Evolutionary conservation across 1,284 basidiomycete species (phyloP).

Genomic region (Chalciporus sp.): DNA sequence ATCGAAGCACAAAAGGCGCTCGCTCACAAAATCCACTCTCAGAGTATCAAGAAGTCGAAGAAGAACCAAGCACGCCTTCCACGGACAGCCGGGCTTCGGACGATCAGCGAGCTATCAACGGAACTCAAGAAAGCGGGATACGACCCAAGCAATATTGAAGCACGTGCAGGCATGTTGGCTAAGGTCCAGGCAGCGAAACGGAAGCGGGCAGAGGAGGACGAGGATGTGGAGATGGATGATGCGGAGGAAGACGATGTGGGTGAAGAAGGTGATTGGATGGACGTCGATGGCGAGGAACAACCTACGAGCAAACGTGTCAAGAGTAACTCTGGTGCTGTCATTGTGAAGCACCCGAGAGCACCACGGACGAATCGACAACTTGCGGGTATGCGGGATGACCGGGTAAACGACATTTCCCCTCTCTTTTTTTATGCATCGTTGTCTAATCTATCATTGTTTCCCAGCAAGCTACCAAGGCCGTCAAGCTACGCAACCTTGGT

Average conservation of each 20-base stretch:
- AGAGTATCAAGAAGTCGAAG: slow-evolving; percentile 82
- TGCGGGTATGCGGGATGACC: slow-evolving; percentile 78
- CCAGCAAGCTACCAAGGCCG: slow-evolving; percentile 79
- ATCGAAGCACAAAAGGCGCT: slow-evolving; percentile 67
- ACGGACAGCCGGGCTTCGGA: slow-evolving; percentile 84
- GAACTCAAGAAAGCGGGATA: slow-evolving; percentile 86
- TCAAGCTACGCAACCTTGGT: slow-evolving; percentile 80
- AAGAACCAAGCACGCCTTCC: slow-evolving; percentile 87
- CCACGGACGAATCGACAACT: slow-evolving; percentile 75
- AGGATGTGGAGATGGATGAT: slow-evolving; percentile 56
- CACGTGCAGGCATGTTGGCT: slow-evolving; percentile 83
- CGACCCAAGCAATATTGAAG: slow-evolving; percentile 87
- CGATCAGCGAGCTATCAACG: slow-evolving; percentile 83
- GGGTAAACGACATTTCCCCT: slow-evolving; percentile 46
- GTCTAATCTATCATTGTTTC: neutral
- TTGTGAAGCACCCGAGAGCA: slow-evolving; percentile 51
- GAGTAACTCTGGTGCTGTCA: slow-evolving; percentile 60
- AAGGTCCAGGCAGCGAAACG: slow-evolving; percentile 75
- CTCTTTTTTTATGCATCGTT: neutral
- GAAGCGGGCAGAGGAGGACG: slow-evolving; percentile 62
- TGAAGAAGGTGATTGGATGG: slow-evolving; percentile 58
- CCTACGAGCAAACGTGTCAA: slow-evolving; percentile 61
- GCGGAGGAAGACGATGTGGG: slow-evolving; percentile 47
- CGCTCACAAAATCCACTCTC: slow-evolving; percentile 77
- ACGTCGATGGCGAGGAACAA: slow-evolving; percentile 64